These are phyloP conservation scores for Vitis cinerea DNA, from an alignment of 164 flowering plant species.

Conservation along the genomic window DNA sequence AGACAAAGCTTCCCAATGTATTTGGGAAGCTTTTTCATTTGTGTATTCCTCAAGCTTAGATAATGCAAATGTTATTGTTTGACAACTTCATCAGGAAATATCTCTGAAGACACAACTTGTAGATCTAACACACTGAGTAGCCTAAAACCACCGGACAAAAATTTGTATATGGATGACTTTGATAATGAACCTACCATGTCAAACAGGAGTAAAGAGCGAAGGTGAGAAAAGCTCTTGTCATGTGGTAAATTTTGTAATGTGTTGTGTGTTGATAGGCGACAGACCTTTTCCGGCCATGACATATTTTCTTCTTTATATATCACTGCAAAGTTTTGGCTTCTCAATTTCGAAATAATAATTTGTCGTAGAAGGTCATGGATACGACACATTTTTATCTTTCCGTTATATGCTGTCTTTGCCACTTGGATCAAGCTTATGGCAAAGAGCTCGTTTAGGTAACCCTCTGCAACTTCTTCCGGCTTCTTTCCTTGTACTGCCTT, in stretches of 20 bases:
- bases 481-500: too few relatives aligned
- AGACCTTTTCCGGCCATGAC: not conserved
- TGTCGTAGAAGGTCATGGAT: too few relatives aligned
- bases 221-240: not conserved
- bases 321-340: constrained; percentile 12
- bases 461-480: too few relatives aligned
- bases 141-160: not conserved
- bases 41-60: constrained; percentile 11
- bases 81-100: constrained; percentile 9
- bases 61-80: constrained; percentile 9
- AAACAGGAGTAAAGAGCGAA: constrained; percentile 14
- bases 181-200: not conserved
- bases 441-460: too few relatives aligned
- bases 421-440: too few relatives aligned
- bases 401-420: too few relatives aligned
- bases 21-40: constrained; percentile 10
- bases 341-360: not conserved
- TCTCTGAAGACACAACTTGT: not conserved
- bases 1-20: constrained; percentile 4
- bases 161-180: not conserved
- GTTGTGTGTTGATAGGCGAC: constrained; percentile 25
- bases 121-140: constrained; percentile 25
- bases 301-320: not conserved
- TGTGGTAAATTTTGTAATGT: not conserved
- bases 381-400: too few relatives aligned